Evolutionary conservation across 352 stramenopile species (phyloP), one percentile per base, ranked within the genome.

Genomic region (Globisporangium okanoganense): DNA sequence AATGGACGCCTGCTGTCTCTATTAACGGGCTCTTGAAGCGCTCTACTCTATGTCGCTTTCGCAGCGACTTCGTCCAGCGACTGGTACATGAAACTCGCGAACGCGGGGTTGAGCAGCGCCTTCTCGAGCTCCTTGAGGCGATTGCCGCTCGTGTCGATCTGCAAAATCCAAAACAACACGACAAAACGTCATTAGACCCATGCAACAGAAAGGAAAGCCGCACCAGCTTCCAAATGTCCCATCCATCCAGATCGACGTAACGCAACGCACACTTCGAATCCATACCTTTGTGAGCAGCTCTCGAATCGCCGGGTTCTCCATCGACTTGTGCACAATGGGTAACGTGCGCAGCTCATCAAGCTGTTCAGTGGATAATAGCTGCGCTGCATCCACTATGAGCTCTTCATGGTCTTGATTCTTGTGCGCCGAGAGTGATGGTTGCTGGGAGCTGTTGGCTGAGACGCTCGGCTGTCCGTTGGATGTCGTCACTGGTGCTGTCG

Each of bases 81-180:
- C 53, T 83, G 65, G 64, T 87, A 91, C 73, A 94, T 89, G 65
- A 94, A 92, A 58, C 68, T 81, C 36, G 85, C 77, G 56, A 94
- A 94, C 7, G 64, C 65, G 0, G 75, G 73, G 56, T 92, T 74
- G 12, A 91, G 66, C 43, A 94, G 67, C 36, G 85, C 83, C 59
- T 88, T 92, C 70, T 94, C 81, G 41, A 94, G 66, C 27, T 81
- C 71, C 53, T 90, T 89, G 66, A 88, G 79, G 48, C 85, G 81
- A 49, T 93, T 43, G 54, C 47, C 65, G 53, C 76, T 85, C 4
- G 64, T 70, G 48, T 93, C 78, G 57, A 94, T 82, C 85, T 94
- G 62, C 45, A 51, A 47, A 51, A 18, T 3, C 13, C 13, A 16
- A 16, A 52, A 13, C 4, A 40, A 24, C 58, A 20, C 20, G 35